Evolutionary conservation across 257 asterid species (phyloP).

Genomic region (Capsicum baccatum): DNA sequence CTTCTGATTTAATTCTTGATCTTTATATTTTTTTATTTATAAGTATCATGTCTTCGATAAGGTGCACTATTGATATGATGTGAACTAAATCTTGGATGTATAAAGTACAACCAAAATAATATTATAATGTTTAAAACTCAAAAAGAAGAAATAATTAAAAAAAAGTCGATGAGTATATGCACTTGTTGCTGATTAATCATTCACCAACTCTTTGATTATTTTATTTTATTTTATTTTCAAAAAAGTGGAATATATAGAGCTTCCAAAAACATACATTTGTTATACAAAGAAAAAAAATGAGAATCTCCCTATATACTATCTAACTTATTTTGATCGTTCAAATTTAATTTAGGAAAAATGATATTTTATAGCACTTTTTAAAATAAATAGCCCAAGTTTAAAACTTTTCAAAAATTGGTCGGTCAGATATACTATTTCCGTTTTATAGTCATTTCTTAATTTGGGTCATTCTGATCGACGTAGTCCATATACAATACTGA

Average conservation of each 20-base stretch:
- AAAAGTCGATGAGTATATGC: not conserved
- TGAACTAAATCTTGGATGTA: not conserved
- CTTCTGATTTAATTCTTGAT: rapidly evolving
- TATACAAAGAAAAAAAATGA: no score
- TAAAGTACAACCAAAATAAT: not conserved
- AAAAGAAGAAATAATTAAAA: not conserved
- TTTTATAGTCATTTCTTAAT: no score
- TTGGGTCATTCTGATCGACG: no score
- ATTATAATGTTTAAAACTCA: not conserved
- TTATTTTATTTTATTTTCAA: not conserved
- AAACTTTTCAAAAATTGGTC: no score
- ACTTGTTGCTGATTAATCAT: not conserved
- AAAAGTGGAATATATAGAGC: not conserved
- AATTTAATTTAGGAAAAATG: no score
- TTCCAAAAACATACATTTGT: not conserved
- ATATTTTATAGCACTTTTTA: no score
- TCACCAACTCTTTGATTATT: not conserved
- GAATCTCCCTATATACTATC: no score
- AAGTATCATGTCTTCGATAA: not conserved
- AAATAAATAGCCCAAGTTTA: no score
- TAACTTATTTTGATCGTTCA: no score
- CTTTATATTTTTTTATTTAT: rapidly evolving
- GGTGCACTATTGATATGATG: not conserved
- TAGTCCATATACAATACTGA: no score
- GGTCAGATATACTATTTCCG: no score